A percentile compares a stretch with the other conserved stretches of the same genome.
phyloP scores from a whole-genome alignment of 2,329 filamentous ascomycete species.

The Colletotrichum horii region DNA sequence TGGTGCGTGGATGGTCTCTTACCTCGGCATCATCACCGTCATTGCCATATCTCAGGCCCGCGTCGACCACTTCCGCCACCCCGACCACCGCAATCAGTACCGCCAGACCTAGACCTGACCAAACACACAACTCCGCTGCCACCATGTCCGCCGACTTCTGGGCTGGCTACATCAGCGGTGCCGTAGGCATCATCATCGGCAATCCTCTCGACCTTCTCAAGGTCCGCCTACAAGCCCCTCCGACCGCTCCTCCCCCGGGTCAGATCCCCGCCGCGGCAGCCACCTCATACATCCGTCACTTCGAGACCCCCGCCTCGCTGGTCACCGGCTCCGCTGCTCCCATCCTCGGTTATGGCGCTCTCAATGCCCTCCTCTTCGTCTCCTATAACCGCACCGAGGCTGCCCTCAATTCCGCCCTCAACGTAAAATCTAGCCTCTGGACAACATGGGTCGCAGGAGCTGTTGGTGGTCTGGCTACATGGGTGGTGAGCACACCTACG shows the following conservation, averaged over 20 bases:
- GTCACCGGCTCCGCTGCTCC: slow-evolving; percentile 79
- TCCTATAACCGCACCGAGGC: slow-evolving; percentile 86
- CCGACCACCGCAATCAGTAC: slow-evolving; percentile 7
- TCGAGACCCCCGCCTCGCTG: slow-evolving; percentile 42
- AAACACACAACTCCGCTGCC: neutral
- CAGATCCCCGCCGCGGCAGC: slow-evolving; percentile 24
- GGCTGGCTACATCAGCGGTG: slow-evolving; percentile 90
- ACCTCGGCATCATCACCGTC: slow-evolving; percentile 17
- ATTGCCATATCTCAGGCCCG: slow-evolving; percentile 19
- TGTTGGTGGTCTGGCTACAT: slow-evolving; percentile 82
- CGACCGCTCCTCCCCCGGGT: neutral
- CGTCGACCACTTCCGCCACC: slow-evolving; percentile 19
- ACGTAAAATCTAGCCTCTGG: slow-evolving; percentile 54
- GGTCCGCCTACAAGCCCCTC: slow-evolving; percentile 75
- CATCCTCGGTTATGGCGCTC: slow-evolving; percentile 85
- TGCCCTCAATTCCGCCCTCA: slow-evolving; percentile 53
- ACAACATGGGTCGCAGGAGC: slow-evolving; percentile 83
- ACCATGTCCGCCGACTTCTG: slow-evolving; percentile 88
- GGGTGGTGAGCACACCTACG: slow-evolving; percentile 84
- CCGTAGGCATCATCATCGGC: slow-evolving; percentile 63
- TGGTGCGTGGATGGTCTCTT: slow-evolving; percentile 23
- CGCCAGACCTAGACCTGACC: neutral
- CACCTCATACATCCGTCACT: slow-evolving; percentile 32
- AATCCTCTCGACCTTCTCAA: slow-evolving; percentile 57
- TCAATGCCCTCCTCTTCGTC: slow-evolving; percentile 90